Evolutionary conservation across 1,139 yeast species (phyloP).

Genomic region (Candida frijolesensis): DNA sequence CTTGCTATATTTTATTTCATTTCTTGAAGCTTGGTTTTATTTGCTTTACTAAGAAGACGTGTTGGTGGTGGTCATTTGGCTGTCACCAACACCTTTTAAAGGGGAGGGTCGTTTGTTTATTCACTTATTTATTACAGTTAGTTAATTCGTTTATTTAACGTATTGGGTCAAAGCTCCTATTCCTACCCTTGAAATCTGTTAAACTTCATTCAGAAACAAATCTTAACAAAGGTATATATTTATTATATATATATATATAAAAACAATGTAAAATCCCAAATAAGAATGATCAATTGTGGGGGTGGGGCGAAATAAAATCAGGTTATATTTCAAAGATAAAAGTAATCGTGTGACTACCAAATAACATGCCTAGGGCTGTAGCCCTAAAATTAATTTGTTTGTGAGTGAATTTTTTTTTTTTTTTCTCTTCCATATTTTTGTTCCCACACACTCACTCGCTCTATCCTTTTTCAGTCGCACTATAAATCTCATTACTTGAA

Average conservation of each 20-base stretch:
- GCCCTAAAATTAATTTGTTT: not conserved
- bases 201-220: not conserved
- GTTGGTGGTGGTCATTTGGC: no score
- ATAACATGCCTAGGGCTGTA: not conserved
- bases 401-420: not conserved
- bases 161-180: not conserved
- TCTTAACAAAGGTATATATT: not conserved
- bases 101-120: no score
- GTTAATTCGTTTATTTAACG: not conserved
- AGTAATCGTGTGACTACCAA: no score
- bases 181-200: conserved; percentile 3
- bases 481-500: not conserved
- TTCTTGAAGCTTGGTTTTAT: conserved; percentile 1
- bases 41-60: not conserved
- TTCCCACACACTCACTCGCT: not conserved
- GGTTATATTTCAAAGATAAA: no score
- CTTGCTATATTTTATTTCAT: not conserved
- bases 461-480: not conserved
- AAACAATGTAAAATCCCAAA: not conserved
- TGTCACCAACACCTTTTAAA: not conserved
- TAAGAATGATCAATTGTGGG: not conserved
- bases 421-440: not conserved
- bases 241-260: not conserved
- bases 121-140: not conserved
- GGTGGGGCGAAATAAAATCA: no score